Base-by-base conservation (phyloP, 1,284 basidiomycete genomes). In the Pyrrhoderma noxium region DNA sequence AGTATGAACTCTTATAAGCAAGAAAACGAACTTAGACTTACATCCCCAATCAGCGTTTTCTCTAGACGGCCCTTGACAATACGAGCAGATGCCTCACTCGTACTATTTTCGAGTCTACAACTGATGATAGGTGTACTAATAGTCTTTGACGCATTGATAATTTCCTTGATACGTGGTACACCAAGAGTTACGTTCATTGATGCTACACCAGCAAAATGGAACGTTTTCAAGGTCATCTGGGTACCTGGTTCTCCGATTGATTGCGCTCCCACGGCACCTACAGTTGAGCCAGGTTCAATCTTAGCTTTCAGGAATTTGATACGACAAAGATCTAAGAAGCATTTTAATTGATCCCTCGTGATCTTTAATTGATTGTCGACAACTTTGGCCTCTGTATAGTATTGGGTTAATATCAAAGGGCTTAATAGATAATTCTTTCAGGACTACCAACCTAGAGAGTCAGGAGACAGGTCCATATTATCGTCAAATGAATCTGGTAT, bases 101-200 rank as follows among this genome's bases (percentile, higher is more conserved):
- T 77, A 47, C 80, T 78, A 14, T 86, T 89, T 18, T 93, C 91
- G 16, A 99, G 75, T 65, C 91, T 93, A 60, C 93, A 96, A 54
- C 93, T 94, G 66, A 99, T 99, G 65, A 99, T 98, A 1, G 96
- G 96, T 2, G 96, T 99, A 61, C 90, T 95, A 70, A 99, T 99
- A 42, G 77, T 69, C 70, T 98, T 99, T 38, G 95, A 92, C 2
- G 94, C 96, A 61, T 99, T 99, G 75, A 99, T 99, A 62, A 99
- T 99, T 69, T 99, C 96, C 70, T 99, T 99, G 72, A 99, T 99
- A 66, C 96, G 94, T 19, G 96, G 96, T 9, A 99, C 96, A 75
- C 96, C 96, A 38, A 99, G 82, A 1, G 96, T 99, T 60, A 99
- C 93, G 71, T 98, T 99, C 96, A 99, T 99, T 34, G 94, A 96